Conservation (phyloP, 106 monocot species). For the Dendrobium catenatum region DNA sequence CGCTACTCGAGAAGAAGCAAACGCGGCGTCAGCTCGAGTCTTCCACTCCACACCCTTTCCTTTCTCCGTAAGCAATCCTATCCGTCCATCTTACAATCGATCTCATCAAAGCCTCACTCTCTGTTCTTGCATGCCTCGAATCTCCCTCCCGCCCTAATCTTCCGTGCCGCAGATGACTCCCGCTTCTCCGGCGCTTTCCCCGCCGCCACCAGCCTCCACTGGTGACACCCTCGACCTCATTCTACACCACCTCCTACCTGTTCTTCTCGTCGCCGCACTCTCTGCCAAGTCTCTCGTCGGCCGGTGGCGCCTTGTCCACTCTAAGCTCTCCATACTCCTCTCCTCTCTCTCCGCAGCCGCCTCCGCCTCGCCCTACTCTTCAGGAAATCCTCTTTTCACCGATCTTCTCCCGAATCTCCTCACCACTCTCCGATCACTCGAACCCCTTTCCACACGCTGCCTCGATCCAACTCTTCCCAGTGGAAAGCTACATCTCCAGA, state of each 20-base stretch:
- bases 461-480: constrained; percentile 25
- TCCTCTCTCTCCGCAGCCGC: constrained; percentile 17
- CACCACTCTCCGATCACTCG: constrained; percentile 31
- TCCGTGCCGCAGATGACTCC: constrained; percentile 3
- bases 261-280: constrained; percentile 46
- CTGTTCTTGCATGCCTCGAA: background rate
- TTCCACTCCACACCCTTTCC: background rate
- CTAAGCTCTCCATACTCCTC: constrained; percentile 40
- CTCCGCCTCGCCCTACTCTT: constrained; percentile 8
- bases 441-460: constrained; percentile 43
- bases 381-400: constrained; percentile 22
- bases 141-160: constrained; percentile 3
- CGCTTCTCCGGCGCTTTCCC: background rate
- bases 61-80: background rate
- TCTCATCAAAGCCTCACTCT: background rate
- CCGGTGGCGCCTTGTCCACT: constrained; percentile 55
- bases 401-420: constrained; percentile 52
- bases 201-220: background rate
- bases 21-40: no score
- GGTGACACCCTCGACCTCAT: constrained; percentile 14
- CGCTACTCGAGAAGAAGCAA: no score
- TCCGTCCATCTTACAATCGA: background rate
- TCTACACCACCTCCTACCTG: constrained; percentile 42
- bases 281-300: constrained; percentile 38
- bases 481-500: constrained; percentile 34